These are phyloP conservation scores for Venturia nashicola DNA, from an alignment of 2,329 filamentous ascomycete genomes.

Conservation along the genomic window DNA sequence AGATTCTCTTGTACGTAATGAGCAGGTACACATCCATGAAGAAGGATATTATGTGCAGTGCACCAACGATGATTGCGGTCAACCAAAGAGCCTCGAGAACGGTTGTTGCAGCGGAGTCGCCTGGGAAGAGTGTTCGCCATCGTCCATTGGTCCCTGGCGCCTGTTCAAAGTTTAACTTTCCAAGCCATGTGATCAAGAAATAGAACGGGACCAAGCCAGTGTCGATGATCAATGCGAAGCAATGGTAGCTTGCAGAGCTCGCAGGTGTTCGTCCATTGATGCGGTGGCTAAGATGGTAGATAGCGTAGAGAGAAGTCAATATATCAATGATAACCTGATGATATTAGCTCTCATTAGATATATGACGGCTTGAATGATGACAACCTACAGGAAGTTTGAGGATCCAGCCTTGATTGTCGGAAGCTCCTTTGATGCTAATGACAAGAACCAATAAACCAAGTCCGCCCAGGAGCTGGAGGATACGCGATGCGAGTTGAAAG, in stretches of 20 bases:
- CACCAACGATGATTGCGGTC: constrained; percentile 48
- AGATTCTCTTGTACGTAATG: constrained; percentile 70
- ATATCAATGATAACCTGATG: constrained; percentile 62
- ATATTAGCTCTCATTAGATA: background rate
- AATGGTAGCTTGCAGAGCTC: constrained; percentile 78
- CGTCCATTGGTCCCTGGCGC: constrained; percentile 29
- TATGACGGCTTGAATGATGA: constrained; percentile 9
- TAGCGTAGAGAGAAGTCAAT: constrained; percentile 60
- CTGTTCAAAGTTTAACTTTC: constrained; percentile 40
- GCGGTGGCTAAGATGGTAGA: constrained; percentile 66
- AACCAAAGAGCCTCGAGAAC: constrained; percentile 60
- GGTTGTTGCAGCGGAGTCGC: constrained; percentile 41
- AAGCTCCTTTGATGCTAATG: constrained; percentile 61
- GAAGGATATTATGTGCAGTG: constrained; percentile 59
- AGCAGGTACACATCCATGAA: constrained; percentile 62
- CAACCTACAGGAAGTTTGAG: constrained; percentile 65
- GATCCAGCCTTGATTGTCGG: constrained; percentile 58
- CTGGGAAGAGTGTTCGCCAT: constrained; percentile 59
- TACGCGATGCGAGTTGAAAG: constrained; percentile 55
- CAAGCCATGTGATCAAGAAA: constrained; percentile 44
- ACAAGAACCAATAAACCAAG: constrained; percentile 61
- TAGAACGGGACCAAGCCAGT: constrained; percentile 51
- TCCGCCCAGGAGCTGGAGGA: constrained; percentile 55
- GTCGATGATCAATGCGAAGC: constrained; percentile 70
- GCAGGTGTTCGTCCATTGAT: constrained; percentile 60